These are phyloP conservation scores for Gliomastix tumulicola DNA, from an alignment of 2,329 filamentous ascomycete species.

Conservation along the genomic window DNA sequence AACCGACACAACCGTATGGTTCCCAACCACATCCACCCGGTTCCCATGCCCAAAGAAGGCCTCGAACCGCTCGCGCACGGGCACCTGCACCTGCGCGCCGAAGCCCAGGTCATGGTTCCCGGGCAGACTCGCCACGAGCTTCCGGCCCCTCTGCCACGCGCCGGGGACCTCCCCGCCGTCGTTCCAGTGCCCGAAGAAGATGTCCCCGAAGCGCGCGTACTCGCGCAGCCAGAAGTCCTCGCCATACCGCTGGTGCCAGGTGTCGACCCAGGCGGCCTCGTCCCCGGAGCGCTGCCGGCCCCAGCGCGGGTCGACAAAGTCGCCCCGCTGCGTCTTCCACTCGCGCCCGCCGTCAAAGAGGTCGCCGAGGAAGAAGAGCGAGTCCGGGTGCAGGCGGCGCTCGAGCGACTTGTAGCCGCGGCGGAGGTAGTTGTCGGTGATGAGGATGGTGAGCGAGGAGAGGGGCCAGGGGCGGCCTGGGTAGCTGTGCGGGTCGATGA, in stretches of 20 bases:
- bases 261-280: slow-evolving; percentile 50
- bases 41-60: slow-evolving; percentile 90
- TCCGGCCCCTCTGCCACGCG: slow-evolving; percentile 59
- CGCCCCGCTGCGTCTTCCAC: slow-evolving; percentile 69
- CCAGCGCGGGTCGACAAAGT: slow-evolving; percentile 54
- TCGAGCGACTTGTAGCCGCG: slow-evolving; percentile 78
- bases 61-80: slow-evolving; percentile 77
- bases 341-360: slow-evolving; percentile 93
- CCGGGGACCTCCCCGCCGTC: slow-evolving; percentile 46
- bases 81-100: slow-evolving; percentile 72
- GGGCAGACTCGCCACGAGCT: slow-evolving; percentile 77
- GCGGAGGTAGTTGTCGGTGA: slow-evolving; percentile 87
- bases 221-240: slow-evolving; percentile 81
- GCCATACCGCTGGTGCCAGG: slow-evolving; percentile 69
- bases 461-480: slow-evolving; percentile 65
- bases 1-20: slow-evolving; percentile 90
- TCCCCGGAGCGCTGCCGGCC: slow-evolving; percentile 39
- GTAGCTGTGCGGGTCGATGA: slow-evolving; percentile 93
- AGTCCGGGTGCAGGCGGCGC: slow-evolving; percentile 70
- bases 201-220: slow-evolving; percentile 75
- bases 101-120: slow-evolving; percentile 96
- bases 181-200: slow-evolving; percentile 71
- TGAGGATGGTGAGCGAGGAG: slow-evolving; percentile 41
- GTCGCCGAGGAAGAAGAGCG: slow-evolving; percentile 85
- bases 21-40: slow-evolving; percentile 82